Evolutionary conservation across 805 yeast genomes (phyloP).

Genomic region (Kockiozyma suomiensis): DNA sequence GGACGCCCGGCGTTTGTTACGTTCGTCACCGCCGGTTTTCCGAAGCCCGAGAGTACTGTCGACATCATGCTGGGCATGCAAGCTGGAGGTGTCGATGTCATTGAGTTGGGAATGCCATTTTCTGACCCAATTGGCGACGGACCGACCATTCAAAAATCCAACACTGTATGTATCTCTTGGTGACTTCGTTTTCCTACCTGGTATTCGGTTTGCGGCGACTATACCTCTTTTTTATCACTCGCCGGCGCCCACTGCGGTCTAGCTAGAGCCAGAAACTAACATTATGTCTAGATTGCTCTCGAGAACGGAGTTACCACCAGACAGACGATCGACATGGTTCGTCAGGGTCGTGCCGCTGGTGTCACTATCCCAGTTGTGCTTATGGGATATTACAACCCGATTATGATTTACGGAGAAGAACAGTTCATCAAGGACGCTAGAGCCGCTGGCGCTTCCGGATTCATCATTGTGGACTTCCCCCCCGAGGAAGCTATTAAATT

Average conservation of each 20-base stretch:
- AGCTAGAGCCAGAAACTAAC: background rate
- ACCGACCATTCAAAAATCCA: constrained; percentile 91
- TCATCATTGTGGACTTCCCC: constrained; percentile 91
- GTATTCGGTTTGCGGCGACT: too few species aligned
- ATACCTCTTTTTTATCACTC: too few species aligned
- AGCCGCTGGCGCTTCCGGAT: constrained; percentile 92
- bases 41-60: constrained; percentile 82
- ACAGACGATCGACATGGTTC: constrained; percentile 69
- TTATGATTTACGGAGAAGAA: constrained; percentile 85
- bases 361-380: constrained; percentile 85
- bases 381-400: constrained; percentile 98
- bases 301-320: constrained; percentile 77
- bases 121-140: constrained; percentile 99
- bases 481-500: constrained; percentile 95
- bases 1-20: constrained; percentile 86
- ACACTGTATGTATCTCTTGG: constrained; percentile 47
- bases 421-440: constrained; percentile 76
- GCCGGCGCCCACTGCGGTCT: background rate
- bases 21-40: constrained; percentile 93
- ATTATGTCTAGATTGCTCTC: constrained; percentile 55
- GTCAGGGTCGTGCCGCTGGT: constrained; percentile 76
- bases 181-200: too few species aligned
- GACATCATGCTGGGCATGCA: constrained; percentile 87
- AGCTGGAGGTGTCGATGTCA: constrained; percentile 92
- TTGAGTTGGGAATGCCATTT: constrained; percentile 94